A percentile compares a stretch with the other conserved stretches of the same genome.
phyloP scores from a whole-genome alignment of 148 eudicot genomes.

The Rhododendron henanense region DNA sequence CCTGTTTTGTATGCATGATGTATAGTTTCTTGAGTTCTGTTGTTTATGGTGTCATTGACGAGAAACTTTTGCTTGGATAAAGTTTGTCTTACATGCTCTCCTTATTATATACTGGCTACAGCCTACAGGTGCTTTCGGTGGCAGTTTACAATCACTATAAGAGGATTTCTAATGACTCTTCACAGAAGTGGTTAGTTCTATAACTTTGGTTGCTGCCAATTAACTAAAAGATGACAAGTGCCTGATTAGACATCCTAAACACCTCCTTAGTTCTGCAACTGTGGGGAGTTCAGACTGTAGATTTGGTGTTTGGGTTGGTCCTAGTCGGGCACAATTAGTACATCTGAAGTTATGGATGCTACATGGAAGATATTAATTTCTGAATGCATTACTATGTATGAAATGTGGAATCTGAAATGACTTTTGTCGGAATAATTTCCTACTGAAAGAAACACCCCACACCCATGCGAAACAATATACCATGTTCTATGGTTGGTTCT shows the following conservation, averaged over 20 bases:
- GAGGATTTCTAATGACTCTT: slow-evolving; percentile 73
- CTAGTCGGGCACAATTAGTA: background rate
- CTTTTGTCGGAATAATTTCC: background rate
- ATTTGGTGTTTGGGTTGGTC: background rate
- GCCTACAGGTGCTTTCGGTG: slow-evolving; percentile 76
- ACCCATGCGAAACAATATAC: background rate
- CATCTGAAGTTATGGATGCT: background rate
- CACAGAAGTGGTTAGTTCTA: slow-evolving; percentile 57
- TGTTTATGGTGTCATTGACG: background rate
- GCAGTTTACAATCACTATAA: slow-evolving; percentile 98
- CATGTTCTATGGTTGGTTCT: slow-evolving; percentile 31
- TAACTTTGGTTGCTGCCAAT: background rate
- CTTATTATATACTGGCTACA: slow-evolving; percentile 9
- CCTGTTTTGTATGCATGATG: background rate
- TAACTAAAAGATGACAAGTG: background rate
- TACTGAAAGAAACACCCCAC: background rate
- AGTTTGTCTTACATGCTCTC: background rate
- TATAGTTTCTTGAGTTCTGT: background rate
- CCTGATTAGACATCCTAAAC: background rate
- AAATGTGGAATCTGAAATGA: background rate
- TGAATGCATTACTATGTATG: background rate
- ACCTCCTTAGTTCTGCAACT: background rate
- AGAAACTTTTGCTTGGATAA: slow-evolving; percentile 2
- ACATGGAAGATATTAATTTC: too few relatives aligned
- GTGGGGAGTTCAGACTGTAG: background rate